Percentiles rank a stretch among this genome's conserved stretches.
These are phyloP conservation scores for Candida dubliniensis DNA, from an alignment of 1,139 yeast species.

Conservation along the genomic window DNA sequence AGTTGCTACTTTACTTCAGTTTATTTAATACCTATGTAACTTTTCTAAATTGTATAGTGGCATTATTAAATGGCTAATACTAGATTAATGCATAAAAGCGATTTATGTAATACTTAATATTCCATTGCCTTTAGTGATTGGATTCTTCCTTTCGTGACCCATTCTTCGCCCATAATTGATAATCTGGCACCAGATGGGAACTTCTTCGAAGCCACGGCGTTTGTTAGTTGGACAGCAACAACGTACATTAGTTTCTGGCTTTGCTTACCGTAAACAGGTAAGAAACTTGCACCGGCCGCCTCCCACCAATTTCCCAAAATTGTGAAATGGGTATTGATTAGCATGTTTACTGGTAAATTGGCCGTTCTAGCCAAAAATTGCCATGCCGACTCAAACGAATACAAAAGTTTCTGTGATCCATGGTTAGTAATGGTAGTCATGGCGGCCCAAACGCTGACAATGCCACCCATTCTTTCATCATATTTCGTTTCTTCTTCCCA, in stretches of 20 bases:
- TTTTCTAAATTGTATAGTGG: neutral
- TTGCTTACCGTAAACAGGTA: slow-evolving; percentile 64
- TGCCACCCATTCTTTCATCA: slow-evolving; percentile 85
- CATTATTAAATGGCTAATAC: too few relatives aligned
- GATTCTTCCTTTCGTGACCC: slow-evolving; percentile 48
- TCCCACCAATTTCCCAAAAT: slow-evolving; percentile 93
- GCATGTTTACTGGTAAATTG: slow-evolving; percentile 49
- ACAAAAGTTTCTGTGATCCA: slow-evolving; percentile 18
- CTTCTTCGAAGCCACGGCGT: slow-evolving; percentile 45
- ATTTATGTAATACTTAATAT: slow-evolving; percentile 17
- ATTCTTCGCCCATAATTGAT: slow-evolving; percentile 75
- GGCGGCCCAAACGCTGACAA: slow-evolving; percentile 76
- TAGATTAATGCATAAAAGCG: too few relatives aligned
- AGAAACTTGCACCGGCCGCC: slow-evolving; percentile 61
- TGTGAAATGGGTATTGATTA: slow-evolving; percentile 70
- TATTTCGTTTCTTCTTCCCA: slow-evolving; percentile 82
- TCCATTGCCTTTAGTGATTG: slow-evolving; percentile 55
- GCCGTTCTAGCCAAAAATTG: slow-evolving; percentile 65
- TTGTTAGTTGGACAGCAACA: slow-evolving; percentile 44
- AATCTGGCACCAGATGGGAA: slow-evolving; percentile 80
- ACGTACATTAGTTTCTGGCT: slow-evolving; percentile 59
- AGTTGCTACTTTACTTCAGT: too few relatives aligned
- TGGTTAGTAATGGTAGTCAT: slow-evolving; percentile 48
- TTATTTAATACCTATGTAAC: neutral
- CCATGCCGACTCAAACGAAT: slow-evolving; percentile 63